Evolutionary conservation across 192 early-diverging fungal genomes (phyloP).

Genomic region (Backusella luteola): DNA sequence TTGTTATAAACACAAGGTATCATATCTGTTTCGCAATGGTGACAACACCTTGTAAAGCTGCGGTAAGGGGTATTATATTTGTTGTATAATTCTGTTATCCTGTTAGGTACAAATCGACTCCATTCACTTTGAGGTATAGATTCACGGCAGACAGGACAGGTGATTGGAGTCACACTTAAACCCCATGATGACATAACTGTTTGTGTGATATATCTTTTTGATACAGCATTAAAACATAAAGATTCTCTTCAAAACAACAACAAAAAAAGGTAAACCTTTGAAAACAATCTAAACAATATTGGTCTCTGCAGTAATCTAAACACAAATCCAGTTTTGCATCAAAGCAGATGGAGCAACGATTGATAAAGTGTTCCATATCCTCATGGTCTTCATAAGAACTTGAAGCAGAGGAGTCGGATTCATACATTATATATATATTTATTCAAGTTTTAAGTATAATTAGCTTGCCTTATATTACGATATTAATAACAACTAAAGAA

Average conservation of each 20-base stretch:
- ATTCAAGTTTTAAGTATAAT: neutral
- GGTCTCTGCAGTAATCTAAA: constrained; percentile 53
- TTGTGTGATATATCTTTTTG: constrained; percentile 48
- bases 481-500: neutral
- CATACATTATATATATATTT: neutral
- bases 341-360: constrained; percentile 60
- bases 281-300: constrained; percentile 53
- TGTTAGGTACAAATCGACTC: constrained; percentile 52
- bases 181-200: constrained; percentile 60
- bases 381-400: constrained; percentile 18
- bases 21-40: constrained; percentile 46
- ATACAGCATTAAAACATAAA: neutral
- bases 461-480: neutral
- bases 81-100: constrained; percentile 43
- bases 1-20: constrained; percentile 31
- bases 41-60: constrained; percentile 49
- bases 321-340: constrained; percentile 55
- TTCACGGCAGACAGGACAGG: constrained; percentile 57
- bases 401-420: constrained; percentile 1
- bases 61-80: constrained; percentile 56
- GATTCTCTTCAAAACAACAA: constrained; percentile 1
- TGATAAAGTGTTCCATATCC: constrained; percentile 54
- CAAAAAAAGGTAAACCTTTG: constrained; percentile 4
- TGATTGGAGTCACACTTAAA: constrained; percentile 53
- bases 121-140: constrained; percentile 51